Evolutionary conservation across 768 basidiomycete species (phyloP), one percentile per base, ranked within the genome.

Genomic region (Kwoniella dendrophila): DNA sequence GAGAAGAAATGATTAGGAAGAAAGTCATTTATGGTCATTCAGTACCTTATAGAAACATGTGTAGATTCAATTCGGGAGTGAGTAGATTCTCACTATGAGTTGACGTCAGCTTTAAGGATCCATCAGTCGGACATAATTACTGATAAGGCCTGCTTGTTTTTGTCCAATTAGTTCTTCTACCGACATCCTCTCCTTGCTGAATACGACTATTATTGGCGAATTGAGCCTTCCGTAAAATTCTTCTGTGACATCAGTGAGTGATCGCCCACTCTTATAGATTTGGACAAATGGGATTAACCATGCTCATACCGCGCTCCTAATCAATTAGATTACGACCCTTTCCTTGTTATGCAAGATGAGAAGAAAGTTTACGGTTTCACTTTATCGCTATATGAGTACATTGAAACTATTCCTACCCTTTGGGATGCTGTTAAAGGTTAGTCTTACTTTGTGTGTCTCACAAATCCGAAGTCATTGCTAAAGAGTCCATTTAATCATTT

Each of bases 21-120:
- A 80, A 83, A 44, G 84, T 86, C 67, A 86, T 86, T 49, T 86
- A 86, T 62, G 85, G 84, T 5, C 77, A 80, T 63, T 72, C 74
- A 8, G 78, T 82, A 0, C 77, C 80, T 2, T 95, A 96, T 73
- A 86, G 93, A 40, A 92, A 95, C 69, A 95, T 96, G 94, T 96
- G 94, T 79, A 86, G 94, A 11, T 97, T 87, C 80, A 92, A 94
- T 80, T 92, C 90, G 48, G 92, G 90, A 32, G 90, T 91, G 78
- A 67, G 86, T 81, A 27, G 32, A 12, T 10, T 36, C 20, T 22
- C 26, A 29, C 40, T 12, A 48, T 40, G n/a, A n/a, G n/a, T n/a
- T n/a, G n/a, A n/a, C n/a, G n/a, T n/a, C n/a, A n/a, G n/a, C n/a
- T n/a, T n/a, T n/a, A n/a, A 50, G 29, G 24, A 38, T 34, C 30